These are phyloP conservation scores for Phoenix roebelenii DNA, from an alignment of 176 grass and related monocot species.

Conservation along the genomic window DNA sequence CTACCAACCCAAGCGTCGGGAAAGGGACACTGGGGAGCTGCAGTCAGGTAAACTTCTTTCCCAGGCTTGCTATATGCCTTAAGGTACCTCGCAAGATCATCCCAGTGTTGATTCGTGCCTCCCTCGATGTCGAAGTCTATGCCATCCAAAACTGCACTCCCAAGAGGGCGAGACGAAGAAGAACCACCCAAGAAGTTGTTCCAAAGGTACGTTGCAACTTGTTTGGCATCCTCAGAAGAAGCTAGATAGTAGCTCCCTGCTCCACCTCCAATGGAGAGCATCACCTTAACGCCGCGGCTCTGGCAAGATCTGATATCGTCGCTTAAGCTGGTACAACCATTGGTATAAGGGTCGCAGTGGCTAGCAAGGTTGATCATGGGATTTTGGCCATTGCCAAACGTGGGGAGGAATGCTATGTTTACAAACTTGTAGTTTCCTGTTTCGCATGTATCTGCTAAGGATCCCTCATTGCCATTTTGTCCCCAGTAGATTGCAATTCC, in stretches of 20 bases:
- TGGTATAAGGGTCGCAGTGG: constrained; percentile 55
- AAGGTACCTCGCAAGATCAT: constrained; percentile 41
- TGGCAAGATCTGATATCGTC: constrained; percentile 47
- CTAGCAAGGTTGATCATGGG: constrained; percentile 67
- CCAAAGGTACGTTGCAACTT: constrained; percentile 51
- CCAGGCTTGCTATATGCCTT: constrained; percentile 8
- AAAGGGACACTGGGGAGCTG: constrained; percentile 71
- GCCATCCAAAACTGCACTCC: constrained; percentile 53
- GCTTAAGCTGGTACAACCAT: constrained; percentile 45
- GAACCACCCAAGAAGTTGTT: constrained; percentile 56
- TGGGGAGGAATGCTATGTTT: constrained; percentile 47
- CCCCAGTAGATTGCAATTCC: constrained; percentile 72
- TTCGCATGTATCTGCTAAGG: constrained; percentile 29
- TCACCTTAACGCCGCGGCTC: constrained; percentile 53
- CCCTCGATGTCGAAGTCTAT: constrained; percentile 81
- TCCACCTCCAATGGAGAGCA: constrained; percentile 60
- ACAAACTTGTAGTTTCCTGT: constrained; percentile 53
- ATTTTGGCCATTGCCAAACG: constrained; percentile 53
- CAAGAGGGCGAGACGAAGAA: constrained; percentile 34
- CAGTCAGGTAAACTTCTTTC: constrained; percentile 24
- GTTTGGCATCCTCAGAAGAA: constrained; percentile 30
- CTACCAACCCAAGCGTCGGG: constrained; percentile 51
- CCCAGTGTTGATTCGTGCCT: constrained; percentile 50
- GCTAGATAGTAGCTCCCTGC: constrained; percentile 46
- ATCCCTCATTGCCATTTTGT: constrained; percentile 55